These are phyloP conservation scores for Paraglomus brasilianum DNA, from an alignment of 192 early-diverging fungal species.

Conservation along the genomic window DNA sequence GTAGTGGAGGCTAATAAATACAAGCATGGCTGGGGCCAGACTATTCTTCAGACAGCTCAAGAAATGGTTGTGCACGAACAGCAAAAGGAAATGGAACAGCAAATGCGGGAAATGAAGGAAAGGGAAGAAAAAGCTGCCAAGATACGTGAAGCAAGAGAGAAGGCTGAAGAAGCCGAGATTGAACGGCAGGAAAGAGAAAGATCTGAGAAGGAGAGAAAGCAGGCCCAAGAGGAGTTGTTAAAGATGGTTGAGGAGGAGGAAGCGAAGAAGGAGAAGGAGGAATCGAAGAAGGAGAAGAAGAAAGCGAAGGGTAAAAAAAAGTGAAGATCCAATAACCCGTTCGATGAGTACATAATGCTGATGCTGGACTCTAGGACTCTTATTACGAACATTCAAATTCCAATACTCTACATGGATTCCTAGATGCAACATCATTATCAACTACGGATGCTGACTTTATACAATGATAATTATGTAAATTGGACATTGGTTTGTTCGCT, in stretches of 20 bases:
- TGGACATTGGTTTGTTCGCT: too few relatives aligned
- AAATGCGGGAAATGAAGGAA: slow-evolving; percentile 49
- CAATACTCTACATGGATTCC: too few relatives aligned
- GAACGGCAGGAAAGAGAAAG: slow-evolving; percentile 44
- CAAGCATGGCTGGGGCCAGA: slow-evolving; percentile 76
- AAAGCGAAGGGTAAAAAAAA: slow-evolving; percentile 28
- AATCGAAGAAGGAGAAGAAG: slow-evolving; percentile 30
- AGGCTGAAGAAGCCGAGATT: slow-evolving; percentile 39
- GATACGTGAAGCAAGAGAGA: slow-evolving; percentile 45
- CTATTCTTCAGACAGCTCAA: slow-evolving; percentile 79
- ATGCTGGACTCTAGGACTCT: too few relatives aligned
- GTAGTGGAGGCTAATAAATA: slow-evolving; percentile 81
- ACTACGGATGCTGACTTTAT: too few relatives aligned
- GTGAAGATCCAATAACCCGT: neutral
- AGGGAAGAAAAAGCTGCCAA: slow-evolving; percentile 50
- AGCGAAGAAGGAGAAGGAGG: too few relatives aligned
- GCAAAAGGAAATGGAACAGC: slow-evolving; percentile 47
- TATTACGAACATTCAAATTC: too few relatives aligned
- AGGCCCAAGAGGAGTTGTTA: slow-evolving; percentile 47
- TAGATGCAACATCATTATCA: too few relatives aligned
- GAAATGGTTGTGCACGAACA: slow-evolving; percentile 71
- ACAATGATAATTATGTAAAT: too few relatives aligned
- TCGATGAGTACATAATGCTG: too few relatives aligned
- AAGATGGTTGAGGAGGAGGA: slow-evolving; percentile 39
- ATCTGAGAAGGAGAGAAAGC: slow-evolving; percentile 39